These are phyloP conservation scores for Nevesoporus exiguus DNA, from an alignment of 768 basidiomycete species.

Conservation along the genomic window DNA sequence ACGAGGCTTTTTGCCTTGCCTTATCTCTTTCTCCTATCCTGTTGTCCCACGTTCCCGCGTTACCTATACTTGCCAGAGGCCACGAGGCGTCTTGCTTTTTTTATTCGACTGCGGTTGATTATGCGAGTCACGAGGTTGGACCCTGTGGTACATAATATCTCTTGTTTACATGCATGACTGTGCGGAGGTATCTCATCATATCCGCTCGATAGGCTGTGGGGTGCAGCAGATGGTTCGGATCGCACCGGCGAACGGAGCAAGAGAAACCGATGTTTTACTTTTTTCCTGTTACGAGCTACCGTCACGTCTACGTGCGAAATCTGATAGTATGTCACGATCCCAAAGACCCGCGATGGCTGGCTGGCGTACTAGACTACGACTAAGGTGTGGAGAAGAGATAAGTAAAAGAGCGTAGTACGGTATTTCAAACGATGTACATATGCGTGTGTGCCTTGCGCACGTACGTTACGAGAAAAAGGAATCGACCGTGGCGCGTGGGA, in stretches of 20 bases:
- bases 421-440: too few species aligned
- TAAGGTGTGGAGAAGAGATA: background rate
- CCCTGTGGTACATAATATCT: conserved; percentile 2
- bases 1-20: background rate
- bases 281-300: too few species aligned
- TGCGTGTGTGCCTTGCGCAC: conserved; percentile 9
- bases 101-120: background rate
- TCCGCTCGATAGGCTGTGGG: background rate
- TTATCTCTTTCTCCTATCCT: background rate
- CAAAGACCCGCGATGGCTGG: background rate
- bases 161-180: background rate
- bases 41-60: conserved; percentile 5
- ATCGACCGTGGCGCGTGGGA: background rate
- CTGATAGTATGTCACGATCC: background rate
- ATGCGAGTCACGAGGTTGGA: conserved; percentile 8
- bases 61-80: conserved; percentile 3
- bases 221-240: too few species aligned
- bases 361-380: too few species aligned
- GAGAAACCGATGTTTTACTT: background rate
- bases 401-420: too few species aligned
- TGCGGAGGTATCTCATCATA: background rate
- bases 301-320: conserved; percentile 1
- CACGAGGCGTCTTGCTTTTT: background rate
- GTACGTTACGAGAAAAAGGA: background rate
- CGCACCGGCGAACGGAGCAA: too few species aligned